Evolutionary conservation across 2,329 filamentous ascomycete genomes (phyloP).

Genomic region (Fusarium odoratissimum): DNA sequence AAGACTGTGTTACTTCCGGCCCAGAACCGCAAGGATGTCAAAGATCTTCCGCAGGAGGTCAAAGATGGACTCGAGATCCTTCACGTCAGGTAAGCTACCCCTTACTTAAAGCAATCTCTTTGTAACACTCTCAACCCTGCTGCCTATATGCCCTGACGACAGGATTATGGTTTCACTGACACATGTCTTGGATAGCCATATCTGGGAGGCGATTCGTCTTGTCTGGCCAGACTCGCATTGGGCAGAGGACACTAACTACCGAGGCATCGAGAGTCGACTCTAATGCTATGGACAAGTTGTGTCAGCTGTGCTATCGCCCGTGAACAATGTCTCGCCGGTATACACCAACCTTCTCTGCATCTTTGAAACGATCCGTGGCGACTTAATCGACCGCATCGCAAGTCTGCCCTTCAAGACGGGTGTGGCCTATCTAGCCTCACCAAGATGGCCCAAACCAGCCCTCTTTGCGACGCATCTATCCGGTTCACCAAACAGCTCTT

Average conservation of each 20-base stretch:
- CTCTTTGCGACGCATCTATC: conserved; percentile 46
- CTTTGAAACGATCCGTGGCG: conserved; percentile 37
- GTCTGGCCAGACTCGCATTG: conserved; percentile 93
- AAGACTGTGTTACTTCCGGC: conserved; percentile 91
- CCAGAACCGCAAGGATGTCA: conserved; percentile 91
- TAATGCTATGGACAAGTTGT: conserved; percentile 54
- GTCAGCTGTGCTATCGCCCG: conserved; percentile 1
- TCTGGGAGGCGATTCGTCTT: conserved; percentile 91
- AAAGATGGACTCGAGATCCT: conserved; percentile 87
- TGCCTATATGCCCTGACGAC: conserved; percentile 34
- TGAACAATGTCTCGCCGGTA: conserved; percentile 27
- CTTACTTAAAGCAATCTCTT: conserved; percentile 56
- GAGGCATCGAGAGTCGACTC: conserved; percentile 81
- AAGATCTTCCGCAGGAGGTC: conserved; percentile 91
- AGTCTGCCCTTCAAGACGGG: conserved; percentile 1
- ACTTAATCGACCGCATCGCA: conserved; percentile 14
- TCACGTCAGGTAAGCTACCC: conserved; percentile 78
- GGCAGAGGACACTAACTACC: conserved; percentile 77
- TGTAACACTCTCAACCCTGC: conserved; percentile 32
- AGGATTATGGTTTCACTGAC: conserved; percentile 46
- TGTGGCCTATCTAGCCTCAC: conserved; percentile 7
- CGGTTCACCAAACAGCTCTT: conserved; percentile 33
- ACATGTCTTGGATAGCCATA: conserved; percentile 69
- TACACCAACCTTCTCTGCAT: conserved; percentile 26
- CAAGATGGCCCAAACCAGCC: conserved; percentile 44